Percentiles rank a stretch among this genome's conserved stretches.
Conservation (phyloP, 345 rosid species). For the Angophora floribunda region DNA sequence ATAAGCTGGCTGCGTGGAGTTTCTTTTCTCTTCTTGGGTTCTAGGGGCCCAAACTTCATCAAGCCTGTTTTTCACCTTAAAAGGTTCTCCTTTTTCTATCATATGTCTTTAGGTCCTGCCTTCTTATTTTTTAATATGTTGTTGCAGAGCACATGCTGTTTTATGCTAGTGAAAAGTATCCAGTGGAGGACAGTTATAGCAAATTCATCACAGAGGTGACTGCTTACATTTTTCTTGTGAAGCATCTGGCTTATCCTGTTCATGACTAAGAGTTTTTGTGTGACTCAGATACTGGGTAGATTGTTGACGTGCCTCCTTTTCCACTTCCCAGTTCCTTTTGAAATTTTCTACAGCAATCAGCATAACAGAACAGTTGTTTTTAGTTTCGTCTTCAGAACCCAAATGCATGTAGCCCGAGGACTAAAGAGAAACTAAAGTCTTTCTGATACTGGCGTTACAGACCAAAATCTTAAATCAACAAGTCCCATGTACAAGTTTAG, state of each 20-base stretch:
- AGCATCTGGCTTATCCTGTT: background rate
- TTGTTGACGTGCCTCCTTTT: background rate
- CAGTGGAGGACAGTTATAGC: slow-evolving; percentile 76
- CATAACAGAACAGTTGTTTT: background rate
- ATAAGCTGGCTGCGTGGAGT: background rate
- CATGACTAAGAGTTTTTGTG: background rate
- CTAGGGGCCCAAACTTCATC: background rate
- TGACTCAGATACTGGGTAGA: background rate
- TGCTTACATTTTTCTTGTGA: background rate
- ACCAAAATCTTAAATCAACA: background rate
- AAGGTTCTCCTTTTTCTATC: background rate
- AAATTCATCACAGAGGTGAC: slow-evolving; percentile 72
- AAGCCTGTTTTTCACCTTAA: background rate
- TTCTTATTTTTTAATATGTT: background rate
- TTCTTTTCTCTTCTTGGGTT: background rate
- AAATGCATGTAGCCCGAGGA: background rate
- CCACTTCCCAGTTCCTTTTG: background rate
- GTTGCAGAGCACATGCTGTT: slow-evolving; percentile 87
- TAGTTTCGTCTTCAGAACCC: background rate
- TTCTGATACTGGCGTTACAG: background rate
- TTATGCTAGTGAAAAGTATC: slow-evolving; percentile 87
- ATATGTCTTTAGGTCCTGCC: background rate
- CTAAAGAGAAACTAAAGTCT: background rate
- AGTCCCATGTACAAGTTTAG: background rate
- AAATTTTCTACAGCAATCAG: background rate